phyloP scores from a whole-genome alignment of 305 asterid species.

The Fraxinus latifolia region DNA sequence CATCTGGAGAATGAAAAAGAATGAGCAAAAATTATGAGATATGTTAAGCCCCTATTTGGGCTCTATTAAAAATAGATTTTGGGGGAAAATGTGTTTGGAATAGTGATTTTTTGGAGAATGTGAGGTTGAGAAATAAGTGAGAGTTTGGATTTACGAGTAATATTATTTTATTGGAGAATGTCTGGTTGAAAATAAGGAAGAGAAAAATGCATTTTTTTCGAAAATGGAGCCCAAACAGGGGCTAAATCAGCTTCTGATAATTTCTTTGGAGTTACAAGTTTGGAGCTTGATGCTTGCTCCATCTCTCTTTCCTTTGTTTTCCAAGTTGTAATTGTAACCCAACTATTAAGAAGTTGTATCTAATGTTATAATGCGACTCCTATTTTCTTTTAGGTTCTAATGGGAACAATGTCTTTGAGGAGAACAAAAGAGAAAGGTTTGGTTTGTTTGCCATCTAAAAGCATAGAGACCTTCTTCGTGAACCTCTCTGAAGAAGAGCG shows the following conservation, averaged over 20 bases:
- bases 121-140: background rate
- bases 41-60: background rate
- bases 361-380: background rate
- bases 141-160: background rate
- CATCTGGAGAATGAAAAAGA: background rate
- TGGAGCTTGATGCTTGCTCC: background rate
- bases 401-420: slow-evolving; percentile 83
- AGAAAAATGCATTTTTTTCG: background rate
- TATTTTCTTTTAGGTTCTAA: slow-evolving; percentile 55
- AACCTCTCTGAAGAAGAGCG: slow-evolving; percentile 79
- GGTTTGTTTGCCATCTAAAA: slow-evolving; percentile 71
- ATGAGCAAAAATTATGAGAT: background rate
- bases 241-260: background rate
- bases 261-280: slow-evolving; percentile 4
- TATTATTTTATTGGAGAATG: background rate
- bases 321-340: background rate
- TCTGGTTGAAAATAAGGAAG: background rate
- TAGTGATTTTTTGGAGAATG: background rate
- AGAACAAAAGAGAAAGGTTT: slow-evolving; percentile 76
- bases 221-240: background rate
- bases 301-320: slow-evolving; percentile 2
- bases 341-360: slow-evolving; percentile 3
- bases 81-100: background rate
- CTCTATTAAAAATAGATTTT: too few species aligned
- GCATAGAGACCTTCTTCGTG: slow-evolving; percentile 57